Evolutionary conservation across 2,329 filamentous ascomycete genomes (phyloP).

Genomic region (Verticillium isaacii): DNA sequence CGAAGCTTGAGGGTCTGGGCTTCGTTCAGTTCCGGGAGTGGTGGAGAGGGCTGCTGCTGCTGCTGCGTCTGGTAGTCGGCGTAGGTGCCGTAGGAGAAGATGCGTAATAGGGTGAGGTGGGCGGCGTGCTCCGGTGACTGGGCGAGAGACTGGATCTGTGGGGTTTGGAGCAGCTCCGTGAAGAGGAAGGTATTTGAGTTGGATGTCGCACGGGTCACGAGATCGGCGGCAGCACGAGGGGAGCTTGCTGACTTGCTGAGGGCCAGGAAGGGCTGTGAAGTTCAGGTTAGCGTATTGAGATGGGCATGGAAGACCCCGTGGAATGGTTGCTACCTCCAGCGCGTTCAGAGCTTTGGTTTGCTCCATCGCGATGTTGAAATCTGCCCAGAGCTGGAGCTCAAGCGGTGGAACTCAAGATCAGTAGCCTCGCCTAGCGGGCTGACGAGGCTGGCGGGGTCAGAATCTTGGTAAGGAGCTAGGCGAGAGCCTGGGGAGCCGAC

Average conservation of each 20-base stretch:
- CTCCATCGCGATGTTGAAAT: constrained; percentile 52
- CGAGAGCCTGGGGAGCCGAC: neutral
- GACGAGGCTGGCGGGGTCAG: constrained; percentile 2
- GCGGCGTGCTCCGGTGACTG: constrained; percentile 53
- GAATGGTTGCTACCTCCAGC: constrained; percentile 46
- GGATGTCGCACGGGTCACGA: constrained; percentile 85
- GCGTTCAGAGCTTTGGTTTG: constrained; percentile 64
- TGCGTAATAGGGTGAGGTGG: constrained; percentile 69
- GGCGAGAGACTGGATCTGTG: constrained; percentile 71
- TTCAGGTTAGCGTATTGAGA: neutral
- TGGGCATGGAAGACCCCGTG: too few relatives aligned
- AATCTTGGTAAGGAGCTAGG: neutral
- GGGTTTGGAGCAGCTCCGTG: constrained; percentile 80
- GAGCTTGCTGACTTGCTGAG: constrained; percentile 83
- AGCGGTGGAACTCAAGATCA: neutral
- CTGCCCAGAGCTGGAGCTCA: constrained; percentile 3
- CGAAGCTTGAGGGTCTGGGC: constrained; percentile 80
- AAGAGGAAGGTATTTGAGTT: constrained; percentile 88
- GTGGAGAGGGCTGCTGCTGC: constrained; percentile 9
- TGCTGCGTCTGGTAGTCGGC: constrained; percentile 55
- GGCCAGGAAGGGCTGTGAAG: constrained; percentile 77
- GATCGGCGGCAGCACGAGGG: constrained; percentile 77
- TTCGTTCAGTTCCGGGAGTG: constrained; percentile 66
- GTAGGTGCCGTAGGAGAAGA: constrained; percentile 93
- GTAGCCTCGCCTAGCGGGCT: constrained; percentile 1